A percentile compares a stretch with the other conserved stretches of the same genome.
Evolutionary conservation across 345 rosid species (phyloP).

Genomic region (Salix brachista): DNA sequence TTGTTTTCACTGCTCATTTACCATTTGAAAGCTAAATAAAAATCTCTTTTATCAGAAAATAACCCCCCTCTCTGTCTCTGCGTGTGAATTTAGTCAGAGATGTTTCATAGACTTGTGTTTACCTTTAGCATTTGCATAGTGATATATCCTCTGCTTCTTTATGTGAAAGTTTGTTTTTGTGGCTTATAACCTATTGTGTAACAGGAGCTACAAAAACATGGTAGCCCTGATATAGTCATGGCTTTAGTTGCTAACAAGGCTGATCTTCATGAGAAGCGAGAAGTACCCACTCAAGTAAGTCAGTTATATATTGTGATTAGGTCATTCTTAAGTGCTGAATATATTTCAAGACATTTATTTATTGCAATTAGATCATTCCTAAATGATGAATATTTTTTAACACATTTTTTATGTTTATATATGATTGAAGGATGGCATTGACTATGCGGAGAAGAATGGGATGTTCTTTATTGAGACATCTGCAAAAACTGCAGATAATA

Average conservation of each 20-base stretch:
- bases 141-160: background rate
- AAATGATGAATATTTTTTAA: background rate
- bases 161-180: background rate
- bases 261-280: conserved; percentile 79
- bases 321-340: background rate
- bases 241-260: conserved; percentile 98
- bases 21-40: background rate
- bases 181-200: conserved; percentile 1
- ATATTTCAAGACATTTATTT: background rate
- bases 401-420: conserved; percentile 6
- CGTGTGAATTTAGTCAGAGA: background rate
- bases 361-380: background rate
- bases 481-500: conserved; percentile 95
- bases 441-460: conserved; percentile 91
- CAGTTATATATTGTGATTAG: background rate
- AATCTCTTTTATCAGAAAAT: background rate
- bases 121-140: background rate
- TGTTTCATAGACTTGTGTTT: background rate
- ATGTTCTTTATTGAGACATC: conserved; percentile 99
- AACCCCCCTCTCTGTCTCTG: background rate
- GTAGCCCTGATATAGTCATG: conserved; percentile 91
- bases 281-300: conserved; percentile 72
- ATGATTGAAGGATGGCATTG: conserved; percentile 67
- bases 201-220: conserved; percentile 97
- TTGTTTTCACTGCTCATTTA: background rate